Evolutionary conservation across 305 asterid genomes (phyloP), one percentile per base, ranked within the genome.

Genomic region (Ajuga reptans): DNA sequence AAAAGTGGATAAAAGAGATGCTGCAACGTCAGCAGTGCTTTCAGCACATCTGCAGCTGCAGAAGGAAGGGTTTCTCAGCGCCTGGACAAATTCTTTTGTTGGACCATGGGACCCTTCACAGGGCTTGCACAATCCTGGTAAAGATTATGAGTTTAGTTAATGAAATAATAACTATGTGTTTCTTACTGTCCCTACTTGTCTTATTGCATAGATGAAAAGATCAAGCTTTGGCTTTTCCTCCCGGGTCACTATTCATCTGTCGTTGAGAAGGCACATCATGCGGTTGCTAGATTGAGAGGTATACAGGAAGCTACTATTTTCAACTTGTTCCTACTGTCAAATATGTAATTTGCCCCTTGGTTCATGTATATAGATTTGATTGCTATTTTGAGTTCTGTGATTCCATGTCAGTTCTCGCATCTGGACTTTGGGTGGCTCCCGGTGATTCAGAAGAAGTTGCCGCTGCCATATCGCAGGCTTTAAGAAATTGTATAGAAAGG

Each of bases 101-200:
- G 97, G 97, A 74, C 97, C 99, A 34, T 94, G 99, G 99, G 99
- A 94, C 67, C 99, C 99, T 77, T 94, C 99, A 45, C 99, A 91
- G 89, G 99, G 99, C 66, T 68, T 81, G 77, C 94, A 93, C 75
- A 93, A 93, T 82, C 99, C 99, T 79, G 97, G 99, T 94, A 87
- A 81, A 65, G 7, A 75, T 68, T 68, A 33, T 73, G 66, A 72
- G 59, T 73, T 37, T 12, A 72, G 52, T 55, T 53, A 41, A 62
- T 59, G 56, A 39, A 57, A 72, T 14, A 54, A 11, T 37, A 17
- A 46, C 57, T 64, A 39, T 63, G 7, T 56, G 73, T 77, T 72
- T 75, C 70, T 82, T 41, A 81, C 61, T 83, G 46, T 80, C 55
- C 61, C 34, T 74, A 49, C 73, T 68, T 51, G 49, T 78, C 74